Evolutionary conservation across 768 basidiomycete species (phyloP).

Genomic region (Thelephora aurantiotincta): DNA sequence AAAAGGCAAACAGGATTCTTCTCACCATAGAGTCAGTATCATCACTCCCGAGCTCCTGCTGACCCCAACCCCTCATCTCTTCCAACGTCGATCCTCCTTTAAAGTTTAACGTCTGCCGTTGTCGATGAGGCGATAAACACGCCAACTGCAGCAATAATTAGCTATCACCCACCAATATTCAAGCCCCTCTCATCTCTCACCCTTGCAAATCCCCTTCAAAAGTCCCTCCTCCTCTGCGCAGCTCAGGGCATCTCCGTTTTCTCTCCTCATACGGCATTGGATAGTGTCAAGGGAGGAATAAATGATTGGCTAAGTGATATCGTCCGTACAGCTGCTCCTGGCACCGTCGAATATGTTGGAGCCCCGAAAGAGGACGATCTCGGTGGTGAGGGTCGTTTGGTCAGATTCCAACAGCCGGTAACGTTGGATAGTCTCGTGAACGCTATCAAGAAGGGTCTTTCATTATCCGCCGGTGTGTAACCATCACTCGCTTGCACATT

Average conservation of each 20-base stretch:
- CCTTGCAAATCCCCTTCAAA: conserved; percentile 63
- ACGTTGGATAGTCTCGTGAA: conserved; percentile 43
- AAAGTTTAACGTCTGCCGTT: conserved; percentile 62
- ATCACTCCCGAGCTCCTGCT: neutral
- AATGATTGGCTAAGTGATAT: conserved; percentile 72
- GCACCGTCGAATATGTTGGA: conserved; percentile 5
- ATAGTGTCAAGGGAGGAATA: conserved; percentile 71
- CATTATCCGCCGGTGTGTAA: conserved; percentile 40
- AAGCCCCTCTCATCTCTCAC: conserved; percentile 61
- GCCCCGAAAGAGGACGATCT: conserved; percentile 13
- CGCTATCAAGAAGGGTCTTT: conserved; percentile 59
- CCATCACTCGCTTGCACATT: conserved; percentile 1
- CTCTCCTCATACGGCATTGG: conserved; percentile 79
- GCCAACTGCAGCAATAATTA: conserved; percentile 51
- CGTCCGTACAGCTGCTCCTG: neutral
- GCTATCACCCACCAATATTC: conserved; percentile 85
- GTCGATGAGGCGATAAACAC: conserved; percentile 50
- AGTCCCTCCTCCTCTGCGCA: conserved; percentile 65
- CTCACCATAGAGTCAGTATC: conserved; percentile 28
- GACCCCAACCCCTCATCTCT: conserved; percentile 5
- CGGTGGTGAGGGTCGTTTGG: conserved; percentile 53
- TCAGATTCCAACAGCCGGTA: conserved; percentile 44
- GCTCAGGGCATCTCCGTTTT: conserved; percentile 79
- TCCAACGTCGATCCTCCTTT: neutral
- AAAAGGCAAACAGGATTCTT: conserved; percentile 19